Evolutionary conservation across 176 grass and related monocot genomes (phyloP).

Genomic region (Olyra latifolia): DNA sequence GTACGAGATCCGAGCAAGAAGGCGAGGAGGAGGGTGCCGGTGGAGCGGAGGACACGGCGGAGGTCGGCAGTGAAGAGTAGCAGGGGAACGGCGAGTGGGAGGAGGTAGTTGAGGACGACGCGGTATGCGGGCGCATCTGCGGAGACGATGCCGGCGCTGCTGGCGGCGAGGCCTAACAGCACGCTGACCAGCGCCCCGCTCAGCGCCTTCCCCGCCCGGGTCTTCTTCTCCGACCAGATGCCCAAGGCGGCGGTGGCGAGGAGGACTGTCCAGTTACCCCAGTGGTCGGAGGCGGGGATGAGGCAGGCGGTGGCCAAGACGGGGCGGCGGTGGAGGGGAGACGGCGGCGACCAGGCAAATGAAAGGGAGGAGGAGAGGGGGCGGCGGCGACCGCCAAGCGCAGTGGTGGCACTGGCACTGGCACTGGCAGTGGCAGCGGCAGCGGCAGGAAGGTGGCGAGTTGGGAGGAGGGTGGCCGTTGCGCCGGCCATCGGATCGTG

Average conservation of each 20-base stretch:
- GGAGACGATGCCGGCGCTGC: slow-evolving; percentile 59
- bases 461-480: not conserved
- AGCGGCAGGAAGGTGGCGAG: not conserved
- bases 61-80: slow-evolving; percentile 75
- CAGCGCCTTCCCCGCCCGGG: slow-evolving; percentile 56
- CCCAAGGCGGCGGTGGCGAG: slow-evolving; percentile 58
- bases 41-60: slow-evolving; percentile 54
- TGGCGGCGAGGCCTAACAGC: slow-evolving; percentile 65
- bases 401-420: not conserved
- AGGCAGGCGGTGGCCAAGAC: not conserved
- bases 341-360: not conserved
- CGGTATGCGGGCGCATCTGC: slow-evolving; percentile 59
- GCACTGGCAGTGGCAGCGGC: not conserved
- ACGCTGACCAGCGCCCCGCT: slow-evolving; percentile 67
- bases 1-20: slow-evolving; percentile 77
- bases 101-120: slow-evolving; percentile 64
- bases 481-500: not conserved
- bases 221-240: slow-evolving; percentile 59
- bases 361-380: not conserved
- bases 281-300: slow-evolving; percentile 60
- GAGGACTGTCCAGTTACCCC: slow-evolving; percentile 84
- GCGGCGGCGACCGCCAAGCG: not conserved
- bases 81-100: slow-evolving; percentile 66
- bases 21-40: slow-evolving; percentile 54
- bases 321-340: not conserved